phyloP scores from a whole-genome alignment of 306 rosid genomes.

The Gastrolobium villosum region DNA sequence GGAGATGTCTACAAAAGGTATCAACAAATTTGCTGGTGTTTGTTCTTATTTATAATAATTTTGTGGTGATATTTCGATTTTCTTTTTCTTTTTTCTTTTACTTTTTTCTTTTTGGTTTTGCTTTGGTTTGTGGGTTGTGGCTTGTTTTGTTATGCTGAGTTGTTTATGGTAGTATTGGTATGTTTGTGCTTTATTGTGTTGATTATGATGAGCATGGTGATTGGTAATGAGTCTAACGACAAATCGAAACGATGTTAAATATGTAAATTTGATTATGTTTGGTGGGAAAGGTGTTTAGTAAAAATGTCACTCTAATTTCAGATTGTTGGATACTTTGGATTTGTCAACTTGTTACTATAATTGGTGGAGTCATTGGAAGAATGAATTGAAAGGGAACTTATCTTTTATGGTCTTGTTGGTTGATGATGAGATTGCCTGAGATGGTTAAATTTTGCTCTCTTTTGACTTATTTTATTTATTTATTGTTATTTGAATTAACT shows the following conservation, averaged over 20 bases:
- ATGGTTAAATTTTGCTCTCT: constrained; percentile 24
- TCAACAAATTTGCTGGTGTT: not conserved
- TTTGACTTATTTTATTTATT: constrained; percentile 17
- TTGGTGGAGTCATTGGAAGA: constrained; percentile 7
- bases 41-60: constrained; percentile 3
- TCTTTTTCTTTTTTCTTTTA: not conserved
- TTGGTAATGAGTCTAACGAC: not conserved
- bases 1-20: constrained; percentile 89
- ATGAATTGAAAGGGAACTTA: constrained; percentile 36
- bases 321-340: constrained; percentile 17
- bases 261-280: constrained; percentile 28
- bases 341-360: constrained; percentile 35
- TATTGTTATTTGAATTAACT: constrained; percentile 20
- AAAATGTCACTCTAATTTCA: constrained; percentile 15
- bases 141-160: constrained; percentile 19
- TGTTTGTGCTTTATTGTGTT: constrained; percentile 4
- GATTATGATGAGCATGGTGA: constrained; percentile 39
- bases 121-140: constrained; percentile 10
- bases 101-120: constrained; percentile 2
- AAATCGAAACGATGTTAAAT: not conserved
- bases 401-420: constrained; percentile 41
- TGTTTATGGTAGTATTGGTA: constrained; percentile 7
- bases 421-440: constrained; percentile 42
- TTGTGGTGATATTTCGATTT: not conserved
- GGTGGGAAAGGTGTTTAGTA: constrained; percentile 2